These are phyloP conservation scores for Linnemannia zychae DNA, from an alignment of 192 early-diverging fungal species.

Conservation along the genomic window DNA sequence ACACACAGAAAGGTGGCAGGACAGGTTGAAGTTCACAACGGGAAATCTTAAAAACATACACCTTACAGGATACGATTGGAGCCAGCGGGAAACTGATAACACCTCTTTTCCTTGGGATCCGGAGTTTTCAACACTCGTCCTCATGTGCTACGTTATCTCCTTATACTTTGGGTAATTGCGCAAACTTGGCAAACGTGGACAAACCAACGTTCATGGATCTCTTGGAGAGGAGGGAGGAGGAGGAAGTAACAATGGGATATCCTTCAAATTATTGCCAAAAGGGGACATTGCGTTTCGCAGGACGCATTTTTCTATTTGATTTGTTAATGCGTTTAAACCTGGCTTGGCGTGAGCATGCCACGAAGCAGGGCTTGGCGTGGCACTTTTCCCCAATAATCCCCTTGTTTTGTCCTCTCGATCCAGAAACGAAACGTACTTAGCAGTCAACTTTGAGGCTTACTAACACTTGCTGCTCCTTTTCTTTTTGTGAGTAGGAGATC, in stretches of 20 bases:
- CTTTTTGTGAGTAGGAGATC: slow-evolving; percentile 59
- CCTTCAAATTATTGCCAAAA: neutral
- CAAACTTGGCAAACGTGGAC: slow-evolving; percentile 2
- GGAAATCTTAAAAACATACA: neutral
- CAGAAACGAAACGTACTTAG: neutral
- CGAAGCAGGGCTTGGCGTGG: neutral
- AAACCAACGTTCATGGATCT: neutral
- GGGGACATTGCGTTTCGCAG: neutral
- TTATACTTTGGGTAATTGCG: neutral
- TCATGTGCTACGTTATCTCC: neutral
- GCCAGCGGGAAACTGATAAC: neutral
- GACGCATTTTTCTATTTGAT: neutral
- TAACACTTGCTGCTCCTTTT: neutral
- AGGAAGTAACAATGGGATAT: neutral
- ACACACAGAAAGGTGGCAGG: neutral
- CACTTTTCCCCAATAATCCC: neutral
- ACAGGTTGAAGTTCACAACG: neutral
- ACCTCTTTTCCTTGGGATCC: neutral
- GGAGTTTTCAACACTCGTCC: neutral
- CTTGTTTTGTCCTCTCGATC: neutral
- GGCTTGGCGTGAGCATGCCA: neutral
- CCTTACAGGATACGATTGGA: neutral
- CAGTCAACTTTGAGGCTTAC: neutral
- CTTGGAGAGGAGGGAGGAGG: neutral
- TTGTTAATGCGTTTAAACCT: neutral